A percentile compares a stretch with the other conserved stretches of the same genome.
These are phyloP conservation scores for Infundibulicybe gibba DNA, from an alignment of 768 basidiomycete species.

Conservation along the genomic window DNA sequence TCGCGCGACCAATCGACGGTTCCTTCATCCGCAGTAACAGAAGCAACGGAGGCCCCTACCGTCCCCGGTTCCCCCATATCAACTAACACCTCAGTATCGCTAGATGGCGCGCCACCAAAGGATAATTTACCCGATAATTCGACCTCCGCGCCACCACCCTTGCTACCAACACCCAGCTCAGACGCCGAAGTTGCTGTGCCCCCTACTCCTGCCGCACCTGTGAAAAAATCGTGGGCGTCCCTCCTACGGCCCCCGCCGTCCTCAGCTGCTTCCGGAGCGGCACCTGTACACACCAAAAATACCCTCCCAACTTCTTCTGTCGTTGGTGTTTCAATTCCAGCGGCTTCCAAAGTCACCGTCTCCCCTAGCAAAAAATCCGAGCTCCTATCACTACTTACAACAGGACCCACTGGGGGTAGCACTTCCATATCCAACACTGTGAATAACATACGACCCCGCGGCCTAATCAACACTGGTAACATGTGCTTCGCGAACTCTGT, in stretches of 20 bases:
- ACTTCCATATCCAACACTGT: not conserved
- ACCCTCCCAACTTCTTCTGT: conserved; percentile 67
- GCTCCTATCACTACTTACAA: conserved; percentile 51
- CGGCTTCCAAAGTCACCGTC: conserved; percentile 27
- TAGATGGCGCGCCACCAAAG: conserved; percentile 6
- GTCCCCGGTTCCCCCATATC: conserved; percentile 57
- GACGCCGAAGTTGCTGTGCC: conserved; percentile 14
- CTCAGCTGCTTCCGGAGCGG: conserved; percentile 29
- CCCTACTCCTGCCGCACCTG: conserved; percentile 25
- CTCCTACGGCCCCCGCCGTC: conserved; percentile 50
- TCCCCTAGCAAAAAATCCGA: conserved; percentile 40
- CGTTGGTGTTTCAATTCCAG: conserved; percentile 73
- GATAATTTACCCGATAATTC: conserved; percentile 6
- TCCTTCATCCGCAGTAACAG: conserved; percentile 46
- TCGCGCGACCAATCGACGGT: conserved; percentile 26
- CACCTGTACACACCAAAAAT: conserved; percentile 30
- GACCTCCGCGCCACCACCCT: conserved; percentile 6
- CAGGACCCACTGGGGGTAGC: conserved; percentile 20
- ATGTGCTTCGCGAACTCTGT: conserved; percentile 98
- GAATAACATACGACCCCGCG: conserved; percentile 58
- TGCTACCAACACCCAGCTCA: conserved; percentile 5
- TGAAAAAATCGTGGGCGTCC: conserved; percentile 77
- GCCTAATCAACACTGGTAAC: conserved; percentile 92
- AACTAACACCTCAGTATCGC: conserved; percentile 38
- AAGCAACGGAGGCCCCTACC: conserved; percentile 47